Percentiles rank a stretch among this genome's conserved stretches.
These are phyloP conservation scores for Acmispon strigosus DNA, from an alignment of 306 rosid genomes.

Conservation along the genomic window DNA sequence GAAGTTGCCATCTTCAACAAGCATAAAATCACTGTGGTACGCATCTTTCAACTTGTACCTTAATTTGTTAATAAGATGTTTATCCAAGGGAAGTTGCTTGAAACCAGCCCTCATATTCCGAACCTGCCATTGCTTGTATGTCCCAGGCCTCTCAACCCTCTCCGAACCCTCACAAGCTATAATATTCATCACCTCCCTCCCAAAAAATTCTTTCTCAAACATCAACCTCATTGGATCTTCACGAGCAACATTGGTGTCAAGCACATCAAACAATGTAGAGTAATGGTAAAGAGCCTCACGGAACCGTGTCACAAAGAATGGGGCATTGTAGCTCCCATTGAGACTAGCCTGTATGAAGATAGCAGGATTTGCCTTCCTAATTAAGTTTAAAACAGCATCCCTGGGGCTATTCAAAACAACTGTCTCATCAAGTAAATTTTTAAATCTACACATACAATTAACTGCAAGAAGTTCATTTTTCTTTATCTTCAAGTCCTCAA, in stretches of 20 bases:
- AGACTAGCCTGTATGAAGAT: slow-evolving; percentile 35
- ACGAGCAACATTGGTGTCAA: slow-evolving; percentile 30
- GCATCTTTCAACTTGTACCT: slow-evolving; percentile 24
- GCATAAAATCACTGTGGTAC: slow-evolving; percentile 40
- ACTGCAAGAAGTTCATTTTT: slow-evolving; percentile 43
- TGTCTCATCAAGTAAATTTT: slow-evolving; percentile 56
- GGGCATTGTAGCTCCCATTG: slow-evolving; percentile 52
- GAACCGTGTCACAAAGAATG: slow-evolving; percentile 57
- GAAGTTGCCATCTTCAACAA: slow-evolving; percentile 46
- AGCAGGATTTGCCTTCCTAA: slow-evolving; percentile 47
- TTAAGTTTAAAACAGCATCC: slow-evolving; percentile 46
- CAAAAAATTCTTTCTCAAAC: slow-evolving; percentile 53
- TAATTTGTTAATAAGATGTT: slow-evolving; percentile 13
- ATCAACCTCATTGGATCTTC: slow-evolving; percentile 43
- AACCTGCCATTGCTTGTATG: slow-evolving; percentile 55
- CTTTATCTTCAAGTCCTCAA: slow-evolving; percentile 45
- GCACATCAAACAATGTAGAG: slow-evolving; percentile 47
- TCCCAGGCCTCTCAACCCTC: slow-evolving; percentile 63
- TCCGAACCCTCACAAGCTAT: slow-evolving; percentile 60
- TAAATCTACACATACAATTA: slow-evolving; percentile 36
- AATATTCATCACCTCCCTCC: slow-evolving; percentile 47
- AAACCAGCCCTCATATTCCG: slow-evolving; percentile 40
- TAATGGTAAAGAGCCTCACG: slow-evolving; percentile 54
- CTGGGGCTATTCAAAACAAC: slow-evolving; percentile 38
- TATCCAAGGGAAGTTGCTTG: slow-evolving; percentile 37